Base-by-base conservation (phyloP, 108 stramenopile genomes). In the Epithemia pelagica region DNA sequence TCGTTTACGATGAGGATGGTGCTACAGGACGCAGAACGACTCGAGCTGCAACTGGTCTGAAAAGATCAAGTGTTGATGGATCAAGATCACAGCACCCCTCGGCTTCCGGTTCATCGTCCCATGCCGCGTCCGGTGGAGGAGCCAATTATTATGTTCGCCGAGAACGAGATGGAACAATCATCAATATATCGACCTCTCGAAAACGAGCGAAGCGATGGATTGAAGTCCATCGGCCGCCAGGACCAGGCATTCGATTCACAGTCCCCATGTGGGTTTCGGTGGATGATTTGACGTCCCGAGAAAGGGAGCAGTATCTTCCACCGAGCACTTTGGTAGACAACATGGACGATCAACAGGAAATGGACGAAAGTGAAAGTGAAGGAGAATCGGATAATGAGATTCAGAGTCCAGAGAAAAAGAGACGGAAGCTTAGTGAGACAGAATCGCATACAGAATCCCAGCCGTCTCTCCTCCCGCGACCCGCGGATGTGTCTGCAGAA, bases 241-340 rank as follows among this genome's bases (percentile, higher is more conserved):
- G 25, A 2, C 15, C 26, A 0, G 56, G 57, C 8, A 28, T 22
- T 5, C 54, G 67, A 59, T 67, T 67, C 27, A 1, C 23, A 7
- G 67, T 67, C 1, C 58, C 58, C 2, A 67, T 28, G 29, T 67
- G 67, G 67, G 29, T 59, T 2, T 57, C 67, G 1, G 62, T 64
- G 8, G 62, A 62, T 31, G 20, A 58, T 1, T 22, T 64, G 32
- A 64, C 62, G 1, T 8, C 2, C 2, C 59, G 46, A 55, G 46
- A 70, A 56, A 8, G 30, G 7, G n/a, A 30, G 21, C 31, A 62
- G 21, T 27, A n/a, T 30, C 26, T 62, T 32, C 61, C 61, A 8
- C 31, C n/a, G 5, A 8, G 8, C 25, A 62, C 32, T 15, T 7
- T 30, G 21, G 32, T 30, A 30, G 30, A 28, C 5, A 30, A 30